phyloP scores from a whole-genome alignment of 2,329 filamentous ascomycete species.

The Clarireedia paspali region DNA sequence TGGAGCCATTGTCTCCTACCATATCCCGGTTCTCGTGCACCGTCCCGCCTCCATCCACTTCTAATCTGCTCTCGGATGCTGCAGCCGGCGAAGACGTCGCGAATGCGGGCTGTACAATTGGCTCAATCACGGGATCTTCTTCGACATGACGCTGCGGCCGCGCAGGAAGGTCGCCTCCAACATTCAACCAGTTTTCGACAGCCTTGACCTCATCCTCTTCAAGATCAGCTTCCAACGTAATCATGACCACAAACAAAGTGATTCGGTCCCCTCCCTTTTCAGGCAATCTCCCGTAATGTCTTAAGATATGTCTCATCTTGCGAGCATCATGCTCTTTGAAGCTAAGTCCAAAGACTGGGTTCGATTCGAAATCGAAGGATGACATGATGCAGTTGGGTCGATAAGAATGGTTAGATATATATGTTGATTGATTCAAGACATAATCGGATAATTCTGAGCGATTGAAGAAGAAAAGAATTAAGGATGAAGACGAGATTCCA shows the following conservation, averaged over 20 bases:
- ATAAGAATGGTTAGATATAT: not conserved
- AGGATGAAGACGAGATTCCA: too few relatives aligned
- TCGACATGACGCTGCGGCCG: not conserved
- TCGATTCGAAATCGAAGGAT: not conserved
- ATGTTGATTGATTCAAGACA: too few relatives aligned
- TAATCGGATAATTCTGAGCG: not conserved
- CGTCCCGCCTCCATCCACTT: too few relatives aligned
- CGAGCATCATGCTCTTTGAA: slow-evolving; percentile 18
- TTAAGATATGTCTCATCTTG: slow-evolving; percentile 19
- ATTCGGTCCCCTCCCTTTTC: slow-evolving; percentile 6
- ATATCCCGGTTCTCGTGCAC: too few relatives aligned
- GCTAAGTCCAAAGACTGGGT: slow-evolving; percentile 17
- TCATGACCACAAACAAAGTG: slow-evolving; percentile 11
- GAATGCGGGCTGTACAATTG: too few relatives aligned
- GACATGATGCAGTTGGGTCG: not conserved
- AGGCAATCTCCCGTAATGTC: slow-evolving; percentile 12
- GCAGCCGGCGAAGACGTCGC: too few relatives aligned
- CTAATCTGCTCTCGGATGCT: too few relatives aligned
- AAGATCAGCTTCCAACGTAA: slow-evolving; percentile 12
- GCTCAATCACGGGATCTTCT: not conserved
- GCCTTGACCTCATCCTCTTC: slow-evolving; percentile 6
- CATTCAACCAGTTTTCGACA: slow-evolving; percentile 15
- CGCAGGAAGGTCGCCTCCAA: slow-evolving; percentile 10
- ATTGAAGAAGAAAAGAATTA: not conserved
- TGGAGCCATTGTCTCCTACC: too few relatives aligned